Evolutionary conservation across 1,139 yeast genomes (phyloP), one percentile per base, ranked within the genome.

Genomic region (Suzukiozyma palmioleophila): DNA sequence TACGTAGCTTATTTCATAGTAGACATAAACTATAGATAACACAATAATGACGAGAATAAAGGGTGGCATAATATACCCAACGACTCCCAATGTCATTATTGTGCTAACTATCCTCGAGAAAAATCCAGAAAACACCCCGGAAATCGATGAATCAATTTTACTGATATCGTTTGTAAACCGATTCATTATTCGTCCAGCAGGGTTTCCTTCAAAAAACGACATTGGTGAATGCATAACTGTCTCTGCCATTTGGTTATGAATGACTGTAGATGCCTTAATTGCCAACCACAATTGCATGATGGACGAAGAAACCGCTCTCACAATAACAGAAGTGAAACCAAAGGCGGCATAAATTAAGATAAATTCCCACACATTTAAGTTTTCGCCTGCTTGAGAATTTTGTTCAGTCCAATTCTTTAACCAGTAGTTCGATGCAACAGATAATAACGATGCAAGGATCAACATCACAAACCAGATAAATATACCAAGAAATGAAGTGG

Each of bases 81-180:
- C 76, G 32, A 80, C 69, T 1, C 64, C 59, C 30, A 80, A 57
- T 0, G 82, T 78, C 43, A 77, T 63, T 0, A 69, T 14, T 1
- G 82, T 73, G 36, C 64, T 67, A 29, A 75, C 51, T 3, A 62
- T 39, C 1, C 73, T 63, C 13, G 62, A 56, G 46, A 77, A 69
- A 41, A 79, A 53, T 5, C 54, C 49, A 27, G 52, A 50, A 33
- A 64, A 51, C 1, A 57, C 54, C 8, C 51, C 46, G 57, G 69
- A 43, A 54, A 50, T 42, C 48, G 57, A 44, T 47, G 46, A 48
- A 35, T 49, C 70, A 35, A 64, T 52, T 21, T 48, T 50, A 28
- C 56, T 56, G 16, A 64, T 56, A 43, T 64, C 66, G 39, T 60
- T 60, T 3, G 66, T 50, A 43, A 60, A 63, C 36, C 69, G 50